A percentile compares a stretch with the other conserved stretches of the same genome.
These are phyloP conservation scores for Logfia minima DNA, from an alignment of 129 eudicot species.

Conservation along the genomic window DNA sequence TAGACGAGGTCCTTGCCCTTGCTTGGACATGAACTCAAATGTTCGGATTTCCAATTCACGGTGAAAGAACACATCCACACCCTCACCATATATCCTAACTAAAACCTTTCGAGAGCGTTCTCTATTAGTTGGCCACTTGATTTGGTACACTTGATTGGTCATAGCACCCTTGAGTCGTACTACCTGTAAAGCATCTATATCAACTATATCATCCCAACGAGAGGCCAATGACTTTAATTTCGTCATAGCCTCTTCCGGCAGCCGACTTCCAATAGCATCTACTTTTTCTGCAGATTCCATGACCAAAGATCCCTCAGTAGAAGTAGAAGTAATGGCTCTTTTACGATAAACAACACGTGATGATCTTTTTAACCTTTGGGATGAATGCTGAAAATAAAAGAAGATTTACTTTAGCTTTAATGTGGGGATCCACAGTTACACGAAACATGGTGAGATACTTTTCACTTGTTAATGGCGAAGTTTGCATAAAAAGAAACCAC, in stretches of 20 bases:
- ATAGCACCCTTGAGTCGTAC: conserved; percentile 86
- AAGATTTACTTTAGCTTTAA: neutral
- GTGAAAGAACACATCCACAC: conserved; percentile 83
- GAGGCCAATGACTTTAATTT: conserved; percentile 64
- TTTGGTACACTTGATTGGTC: conserved; percentile 90
- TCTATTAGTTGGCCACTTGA: conserved; percentile 70
- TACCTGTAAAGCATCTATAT: conserved; percentile 68
- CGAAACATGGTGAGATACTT: too few relatives aligned
- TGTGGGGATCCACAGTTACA: too few relatives aligned
- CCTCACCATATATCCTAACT: conserved; percentile 88
- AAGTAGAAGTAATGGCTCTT: conserved; percentile 3
- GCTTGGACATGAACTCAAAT: conserved; percentile 85
- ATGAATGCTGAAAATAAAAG: conserved; percentile 12
- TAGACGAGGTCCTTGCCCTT: conserved; percentile 82
- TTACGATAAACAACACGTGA: conserved; percentile 16
- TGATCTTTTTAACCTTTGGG: conserved; percentile 24
- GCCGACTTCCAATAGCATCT: conserved; percentile 33
- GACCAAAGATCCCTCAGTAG: conserved; percentile 23
- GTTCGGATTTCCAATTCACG: conserved; percentile 70
- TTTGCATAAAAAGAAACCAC: too few relatives aligned
- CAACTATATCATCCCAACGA: conserved; percentile 66
- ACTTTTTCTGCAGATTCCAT: conserved; percentile 45
- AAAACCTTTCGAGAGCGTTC: conserved; percentile 61
- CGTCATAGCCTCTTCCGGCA: conserved; percentile 56
- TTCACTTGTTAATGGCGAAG: too few relatives aligned